Evolutionary conservation across 75 land plant species (phyloP).

Genomic region (Picea glauca): DNA sequence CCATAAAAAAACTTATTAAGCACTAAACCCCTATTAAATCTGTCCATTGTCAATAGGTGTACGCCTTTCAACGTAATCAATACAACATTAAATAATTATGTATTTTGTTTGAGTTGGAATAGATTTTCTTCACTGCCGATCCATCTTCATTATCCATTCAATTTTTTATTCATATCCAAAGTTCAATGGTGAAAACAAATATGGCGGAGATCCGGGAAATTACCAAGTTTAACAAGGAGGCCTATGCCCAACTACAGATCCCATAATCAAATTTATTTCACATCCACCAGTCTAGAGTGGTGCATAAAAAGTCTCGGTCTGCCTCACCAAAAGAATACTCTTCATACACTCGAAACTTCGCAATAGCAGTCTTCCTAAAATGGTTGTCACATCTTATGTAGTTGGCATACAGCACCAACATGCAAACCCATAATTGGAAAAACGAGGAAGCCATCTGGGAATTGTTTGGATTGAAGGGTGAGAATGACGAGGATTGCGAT

Average conservation of each 20-base stretch:
- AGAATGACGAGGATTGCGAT: too few relatives aligned
- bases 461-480: too few relatives aligned
- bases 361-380: background rate
- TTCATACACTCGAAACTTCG: constrained; percentile 27
- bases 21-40: too few relatives aligned
- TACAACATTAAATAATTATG: too few relatives aligned
- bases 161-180: too few relatives aligned
- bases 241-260: constrained; percentile 30
- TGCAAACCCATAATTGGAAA: background rate
- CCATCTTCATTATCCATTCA: too few relatives aligned
- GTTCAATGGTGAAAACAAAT: too few relatives aligned
- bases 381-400: background rate
- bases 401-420: background rate
- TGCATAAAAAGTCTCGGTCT: constrained; percentile 45
- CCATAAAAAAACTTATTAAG: too few relatives aligned
- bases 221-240: constrained; percentile 58
- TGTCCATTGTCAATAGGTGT: too few relatives aligned
- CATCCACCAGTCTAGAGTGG: constrained; percentile 72
- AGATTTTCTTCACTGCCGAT: too few relatives aligned
- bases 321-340: constrained; percentile 29
- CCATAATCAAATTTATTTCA: constrained; percentile 45
- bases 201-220: background rate
- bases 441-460: background rate
- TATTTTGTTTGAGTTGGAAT: too few relatives aligned
- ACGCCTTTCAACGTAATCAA: too few relatives aligned